A percentile compares a stretch with the other conserved stretches of the same genome.
Conservation (phyloP, 306 rosid genomes). For the Rubus idaeus region DNA sequence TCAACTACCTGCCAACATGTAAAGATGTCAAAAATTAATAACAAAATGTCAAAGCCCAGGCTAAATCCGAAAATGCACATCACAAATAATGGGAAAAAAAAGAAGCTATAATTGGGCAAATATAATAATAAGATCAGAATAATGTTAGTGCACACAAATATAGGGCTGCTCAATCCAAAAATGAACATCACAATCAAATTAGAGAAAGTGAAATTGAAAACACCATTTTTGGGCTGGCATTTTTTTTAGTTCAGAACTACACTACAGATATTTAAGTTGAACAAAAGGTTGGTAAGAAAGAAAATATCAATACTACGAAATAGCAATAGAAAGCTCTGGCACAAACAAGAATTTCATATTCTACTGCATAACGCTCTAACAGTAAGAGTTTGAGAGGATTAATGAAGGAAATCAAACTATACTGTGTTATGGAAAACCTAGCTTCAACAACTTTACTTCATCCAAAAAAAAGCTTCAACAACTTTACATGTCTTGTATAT, state of each 20-base stretch:
- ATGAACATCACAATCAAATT: background rate
- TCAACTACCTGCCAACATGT: slow-evolving; percentile 69
- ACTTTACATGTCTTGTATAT: background rate
- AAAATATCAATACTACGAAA: background rate
- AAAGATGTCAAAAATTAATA: slow-evolving; percentile 12
- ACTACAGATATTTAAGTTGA: background rate
- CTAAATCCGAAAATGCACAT: background rate
- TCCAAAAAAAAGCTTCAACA: background rate
- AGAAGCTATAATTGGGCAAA: background rate
- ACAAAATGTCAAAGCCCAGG: slow-evolving; percentile 4
- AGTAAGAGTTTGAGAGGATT: background rate
- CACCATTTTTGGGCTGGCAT: background rate
- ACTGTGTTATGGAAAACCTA: background rate
- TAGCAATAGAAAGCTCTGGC: background rate
- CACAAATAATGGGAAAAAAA: background rate
- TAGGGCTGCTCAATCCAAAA: slow-evolving; percentile 8
- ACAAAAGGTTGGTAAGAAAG: background rate
- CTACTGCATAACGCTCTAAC: background rate
- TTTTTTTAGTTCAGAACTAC: background rate
- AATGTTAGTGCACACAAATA: slow-evolving; percentile 2
- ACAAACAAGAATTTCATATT: background rate
- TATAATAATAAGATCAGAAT: background rate
- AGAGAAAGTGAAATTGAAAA: background rate
- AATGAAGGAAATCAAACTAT: background rate
- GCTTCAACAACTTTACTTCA: background rate